These are phyloP conservation scores for Colletotrichum caudatum DNA, from an alignment of 2,329 filamentous ascomycete species.

Conservation along the genomic window DNA sequence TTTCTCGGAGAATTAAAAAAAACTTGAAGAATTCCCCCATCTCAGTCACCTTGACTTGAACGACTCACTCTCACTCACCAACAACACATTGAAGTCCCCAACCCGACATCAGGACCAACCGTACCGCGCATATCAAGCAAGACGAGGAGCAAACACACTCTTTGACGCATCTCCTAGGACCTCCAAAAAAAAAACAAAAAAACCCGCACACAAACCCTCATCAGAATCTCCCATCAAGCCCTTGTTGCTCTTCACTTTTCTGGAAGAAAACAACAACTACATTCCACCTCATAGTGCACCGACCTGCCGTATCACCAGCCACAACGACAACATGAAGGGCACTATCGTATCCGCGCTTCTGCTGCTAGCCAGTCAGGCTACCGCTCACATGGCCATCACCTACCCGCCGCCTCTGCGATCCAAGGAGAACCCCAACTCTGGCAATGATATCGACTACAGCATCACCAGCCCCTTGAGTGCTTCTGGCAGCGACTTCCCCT, in stretches of 20 bases:
- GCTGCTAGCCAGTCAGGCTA: conserved; percentile 56
- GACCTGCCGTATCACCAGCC: conserved; percentile 40
- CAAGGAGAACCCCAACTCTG: conserved; percentile 62
- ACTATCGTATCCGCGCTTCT: conserved; percentile 43
- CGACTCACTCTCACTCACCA: conserved; percentile 37
- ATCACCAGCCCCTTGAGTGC: conserved; percentile 75
- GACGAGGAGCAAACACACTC: conserved; percentile 37
- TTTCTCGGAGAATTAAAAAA: conserved; percentile 27
- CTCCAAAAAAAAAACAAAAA: no score
- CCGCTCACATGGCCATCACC: conserved; percentile 69
- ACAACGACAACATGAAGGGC: conserved; percentile 46
- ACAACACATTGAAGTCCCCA: conserved; percentile 6
- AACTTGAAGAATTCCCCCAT: conserved; percentile 25
- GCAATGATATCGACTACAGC: conserved; percentile 71
- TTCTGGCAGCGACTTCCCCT: conserved; percentile 77
- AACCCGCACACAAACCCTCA: background rate
- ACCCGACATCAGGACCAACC: conserved; percentile 8
- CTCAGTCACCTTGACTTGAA: conserved; percentile 38
- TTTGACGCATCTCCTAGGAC: conserved; percentile 2
- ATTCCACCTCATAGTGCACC: conserved; percentile 1
- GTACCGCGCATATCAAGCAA: conserved; percentile 14
- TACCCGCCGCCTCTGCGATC: conserved; percentile 65
- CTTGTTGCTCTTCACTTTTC: conserved; percentile 27
- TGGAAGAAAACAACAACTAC: conserved; percentile 1
- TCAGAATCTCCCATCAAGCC: conserved; percentile 1